Conservation (phyloP, 306 rosid genomes). For the Cucurbita moschata region DNA sequence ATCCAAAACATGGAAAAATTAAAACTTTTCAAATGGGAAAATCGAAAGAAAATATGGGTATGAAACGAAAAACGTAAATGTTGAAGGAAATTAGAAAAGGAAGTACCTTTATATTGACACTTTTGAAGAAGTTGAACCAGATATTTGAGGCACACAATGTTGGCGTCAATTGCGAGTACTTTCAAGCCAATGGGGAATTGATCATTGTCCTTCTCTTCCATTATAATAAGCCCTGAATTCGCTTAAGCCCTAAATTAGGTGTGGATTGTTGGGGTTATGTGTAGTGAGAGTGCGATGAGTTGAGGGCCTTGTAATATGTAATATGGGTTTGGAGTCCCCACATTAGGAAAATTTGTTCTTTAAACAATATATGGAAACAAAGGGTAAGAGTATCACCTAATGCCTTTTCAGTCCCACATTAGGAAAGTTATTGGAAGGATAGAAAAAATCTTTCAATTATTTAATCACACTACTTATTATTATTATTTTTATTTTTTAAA, state of each 20-base stretch:
- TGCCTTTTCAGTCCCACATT: neutral
- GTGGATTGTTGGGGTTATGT: neutral
- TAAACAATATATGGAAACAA: neutral
- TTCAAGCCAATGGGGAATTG: slow-evolving; percentile 6
- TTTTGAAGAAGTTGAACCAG: neutral
- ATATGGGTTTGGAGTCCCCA: too few species aligned
- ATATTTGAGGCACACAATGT: slow-evolving; percentile 4
- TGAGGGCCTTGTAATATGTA: too few species aligned
- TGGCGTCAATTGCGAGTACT: slow-evolving; percentile 13
- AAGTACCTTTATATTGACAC: slow-evolving; percentile 13
- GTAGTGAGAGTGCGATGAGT: neutral
- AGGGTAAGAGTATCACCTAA: neutral
- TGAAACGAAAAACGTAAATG: neutral
- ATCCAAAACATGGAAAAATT: neutral
- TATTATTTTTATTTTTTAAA: too few species aligned
- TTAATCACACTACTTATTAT: too few species aligned
- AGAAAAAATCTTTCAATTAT: too few species aligned
- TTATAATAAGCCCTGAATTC: neutral
- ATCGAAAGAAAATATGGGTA: neutral
- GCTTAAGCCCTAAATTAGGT: neutral
- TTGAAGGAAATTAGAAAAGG: neutral
- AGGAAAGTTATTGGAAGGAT: neutral
- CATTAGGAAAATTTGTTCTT: neutral
- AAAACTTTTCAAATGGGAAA: too few species aligned
- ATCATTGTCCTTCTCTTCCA: neutral